Conservation (phyloP, 169 alveolate genomes). For the Eimeria brunetti region DNA sequence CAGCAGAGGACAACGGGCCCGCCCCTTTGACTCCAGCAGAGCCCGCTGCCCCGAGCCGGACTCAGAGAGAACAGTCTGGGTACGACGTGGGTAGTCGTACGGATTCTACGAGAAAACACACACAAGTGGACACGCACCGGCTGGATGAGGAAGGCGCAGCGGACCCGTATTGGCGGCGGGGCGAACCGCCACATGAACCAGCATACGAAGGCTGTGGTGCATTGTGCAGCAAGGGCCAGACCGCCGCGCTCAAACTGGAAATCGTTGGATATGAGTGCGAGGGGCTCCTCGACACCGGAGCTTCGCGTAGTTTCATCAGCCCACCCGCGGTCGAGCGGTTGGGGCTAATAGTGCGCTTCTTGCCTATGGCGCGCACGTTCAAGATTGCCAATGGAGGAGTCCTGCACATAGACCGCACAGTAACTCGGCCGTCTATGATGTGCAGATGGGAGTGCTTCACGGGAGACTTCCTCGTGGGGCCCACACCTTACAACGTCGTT, state of each 20-base stretch:
- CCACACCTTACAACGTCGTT: background rate
- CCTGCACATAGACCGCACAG: background rate
- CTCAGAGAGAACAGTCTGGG: background rate
- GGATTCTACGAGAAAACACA: background rate
- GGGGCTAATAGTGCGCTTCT: background rate
- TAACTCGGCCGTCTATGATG: background rate
- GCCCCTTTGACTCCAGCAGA: background rate
- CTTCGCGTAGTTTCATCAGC: background rate
- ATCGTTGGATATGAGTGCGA: background rate
- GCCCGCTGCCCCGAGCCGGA: background rate
- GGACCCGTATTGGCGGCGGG: background rate
- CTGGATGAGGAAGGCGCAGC: background rate
- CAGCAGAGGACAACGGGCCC: background rate
- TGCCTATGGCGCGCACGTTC: background rate
- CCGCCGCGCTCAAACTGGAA: background rate
- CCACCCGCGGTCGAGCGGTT: background rate
- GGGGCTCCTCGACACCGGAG: conserved; percentile 1
- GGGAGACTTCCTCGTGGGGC: conserved; percentile 29
- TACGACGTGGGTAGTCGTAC: background rate
- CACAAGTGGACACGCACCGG: background rate
- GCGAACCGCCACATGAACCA: background rate
- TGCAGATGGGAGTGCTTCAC: background rate
- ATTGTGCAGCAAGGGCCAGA: background rate
- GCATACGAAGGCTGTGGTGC: background rate
- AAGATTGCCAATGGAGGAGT: background rate